Evolutionary conservation across 2,329 filamentous ascomycete species (phyloP).

Genomic region (Epichloe elymi): DNA sequence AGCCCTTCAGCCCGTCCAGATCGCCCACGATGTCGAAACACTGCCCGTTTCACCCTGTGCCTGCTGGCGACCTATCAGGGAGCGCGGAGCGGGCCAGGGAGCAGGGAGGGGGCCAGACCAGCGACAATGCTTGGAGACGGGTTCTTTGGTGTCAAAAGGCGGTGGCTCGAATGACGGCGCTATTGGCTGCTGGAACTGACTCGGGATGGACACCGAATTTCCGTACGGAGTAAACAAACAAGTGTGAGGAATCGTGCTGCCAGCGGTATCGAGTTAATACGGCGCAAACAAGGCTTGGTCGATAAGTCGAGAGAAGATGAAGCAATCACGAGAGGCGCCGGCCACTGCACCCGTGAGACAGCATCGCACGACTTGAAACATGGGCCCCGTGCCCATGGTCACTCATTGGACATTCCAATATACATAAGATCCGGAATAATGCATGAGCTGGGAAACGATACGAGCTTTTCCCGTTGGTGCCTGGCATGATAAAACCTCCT

Average conservation of each 20-base stretch:
- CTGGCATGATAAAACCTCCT: too few species aligned
- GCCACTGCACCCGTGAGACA: neutral
- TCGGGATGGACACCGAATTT: neutral
- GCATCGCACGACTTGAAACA: neutral
- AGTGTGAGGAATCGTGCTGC: too few species aligned
- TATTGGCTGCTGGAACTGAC: too few species aligned
- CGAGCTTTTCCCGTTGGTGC: too few species aligned
- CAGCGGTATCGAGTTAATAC: too few species aligned
- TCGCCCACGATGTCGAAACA: slow-evolving; percentile 12
- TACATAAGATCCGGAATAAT: too few species aligned
- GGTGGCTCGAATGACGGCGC: neutral
- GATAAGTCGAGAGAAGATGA: neutral
- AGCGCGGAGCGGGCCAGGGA: too few species aligned
- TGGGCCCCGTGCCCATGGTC: too few species aligned
- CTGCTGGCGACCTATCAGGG: slow-evolving; percentile 9
- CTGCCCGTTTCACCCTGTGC: slow-evolving; percentile 14
- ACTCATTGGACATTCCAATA: too few species aligned
- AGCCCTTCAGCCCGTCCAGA: neutral
- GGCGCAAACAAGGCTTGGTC: neutral
- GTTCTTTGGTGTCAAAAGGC: neutral
- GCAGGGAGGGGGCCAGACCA: neutral
- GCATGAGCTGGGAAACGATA: too few species aligned
- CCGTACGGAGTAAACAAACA: too few species aligned
- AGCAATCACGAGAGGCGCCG: neutral
- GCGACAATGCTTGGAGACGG: neutral